Conservation (phyloP, 2,329 filamentous ascomycete species). For the Dactylellina leptospora region DNA sequence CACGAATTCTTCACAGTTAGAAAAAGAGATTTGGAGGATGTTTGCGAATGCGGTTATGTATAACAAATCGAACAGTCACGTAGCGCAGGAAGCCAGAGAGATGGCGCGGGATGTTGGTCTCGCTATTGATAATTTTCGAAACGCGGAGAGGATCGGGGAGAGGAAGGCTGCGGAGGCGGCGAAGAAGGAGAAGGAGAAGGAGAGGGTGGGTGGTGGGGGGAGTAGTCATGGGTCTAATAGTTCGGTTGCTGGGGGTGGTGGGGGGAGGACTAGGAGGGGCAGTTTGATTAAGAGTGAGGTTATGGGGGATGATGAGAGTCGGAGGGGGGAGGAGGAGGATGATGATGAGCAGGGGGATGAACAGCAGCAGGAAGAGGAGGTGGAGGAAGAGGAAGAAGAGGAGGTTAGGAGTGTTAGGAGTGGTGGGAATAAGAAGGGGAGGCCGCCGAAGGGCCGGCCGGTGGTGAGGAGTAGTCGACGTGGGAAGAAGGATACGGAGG, state of each 20-base stretch:
- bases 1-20: conserved; percentile 89
- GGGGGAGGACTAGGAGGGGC: conserved; percentile 16
- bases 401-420: not conserved
- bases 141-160: conserved; percentile 56
- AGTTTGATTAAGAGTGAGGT: conserved; percentile 50
- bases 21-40: conserved; percentile 94
- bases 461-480: not conserved
- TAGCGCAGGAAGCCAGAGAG: conserved; percentile 55
- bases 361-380: conserved; percentile 11
- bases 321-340: conserved; percentile 31
- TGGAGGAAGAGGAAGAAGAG: not conserved
- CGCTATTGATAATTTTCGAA: conserved; percentile 57
- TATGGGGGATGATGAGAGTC: conserved; percentile 47
- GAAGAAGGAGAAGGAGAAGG: conserved; percentile 38
- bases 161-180: conserved; percentile 55
- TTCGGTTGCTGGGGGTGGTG: not conserved
- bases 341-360: conserved; percentile 18
- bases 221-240: conserved; percentile 2
- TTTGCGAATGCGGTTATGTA: conserved; percentile 99
- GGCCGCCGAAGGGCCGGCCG: conserved; percentile 7
- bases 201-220: conserved; percentile 2
- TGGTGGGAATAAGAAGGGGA: not conserved
- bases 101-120: conserved; percentile 56
- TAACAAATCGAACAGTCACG: conserved; percentile 65
- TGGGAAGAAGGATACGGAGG: conserved; percentile 44